Evolutionary conservation across 169 alveolate species (phyloP).

Genomic region (Plasmodium coatneyi): DNA sequence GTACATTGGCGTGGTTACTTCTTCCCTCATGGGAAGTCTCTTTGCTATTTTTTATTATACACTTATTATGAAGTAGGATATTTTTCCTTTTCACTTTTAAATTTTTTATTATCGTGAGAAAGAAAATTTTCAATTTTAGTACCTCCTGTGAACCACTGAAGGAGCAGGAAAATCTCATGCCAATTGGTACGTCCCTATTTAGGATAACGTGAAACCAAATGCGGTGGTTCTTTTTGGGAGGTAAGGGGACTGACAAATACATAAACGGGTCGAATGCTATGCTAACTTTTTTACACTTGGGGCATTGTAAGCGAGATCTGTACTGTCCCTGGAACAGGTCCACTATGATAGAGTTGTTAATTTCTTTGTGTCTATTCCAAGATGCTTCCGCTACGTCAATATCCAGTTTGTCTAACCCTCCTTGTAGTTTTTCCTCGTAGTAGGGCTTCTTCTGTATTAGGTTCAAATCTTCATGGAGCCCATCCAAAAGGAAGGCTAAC

Average conservation of each 20-base stretch:
- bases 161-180: constrained; percentile 41
- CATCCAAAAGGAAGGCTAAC: constrained; percentile 90
- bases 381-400: constrained; percentile 70
- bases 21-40: constrained; percentile 2
- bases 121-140: constrained; percentile 20
- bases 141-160: constrained; percentile 67
- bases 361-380: constrained; percentile 81
- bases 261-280: constrained; percentile 93
- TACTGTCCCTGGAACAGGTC: constrained; percentile 93
- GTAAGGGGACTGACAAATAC: constrained; percentile 90
- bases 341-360: constrained; percentile 90
- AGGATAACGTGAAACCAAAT: constrained; percentile 62
- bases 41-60: constrained; percentile 38
- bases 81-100: constrained; percentile 34
- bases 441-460: constrained; percentile 91
- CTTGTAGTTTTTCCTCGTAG: constrained; percentile 79
- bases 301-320: constrained; percentile 89
- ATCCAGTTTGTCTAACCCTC: constrained; percentile 45
- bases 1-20: background rate
- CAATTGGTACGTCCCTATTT: constrained; percentile 25
- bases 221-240: constrained; percentile 75
- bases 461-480: constrained; percentile 94
- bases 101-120: constrained; percentile 31
- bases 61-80: constrained; percentile 34
- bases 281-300: constrained; percentile 86